Evolutionary conservation across 1,139 yeast genomes (phyloP).

Genomic region (Yamadazyma friedrichii): DNA sequence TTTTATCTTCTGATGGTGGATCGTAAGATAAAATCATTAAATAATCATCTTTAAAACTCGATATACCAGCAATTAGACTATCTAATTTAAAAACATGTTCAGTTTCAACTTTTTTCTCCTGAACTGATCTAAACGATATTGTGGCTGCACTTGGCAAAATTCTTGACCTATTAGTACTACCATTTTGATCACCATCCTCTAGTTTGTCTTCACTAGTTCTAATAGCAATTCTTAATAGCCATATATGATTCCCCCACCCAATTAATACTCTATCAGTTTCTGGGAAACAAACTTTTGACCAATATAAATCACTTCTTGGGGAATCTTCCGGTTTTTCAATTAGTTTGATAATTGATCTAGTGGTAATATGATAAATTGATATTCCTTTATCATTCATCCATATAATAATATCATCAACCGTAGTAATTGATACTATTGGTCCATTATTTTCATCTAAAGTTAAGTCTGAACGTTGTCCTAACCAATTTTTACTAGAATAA

Average conservation of each 20-base stretch:
- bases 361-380: constrained; percentile 50
- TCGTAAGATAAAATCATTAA: constrained; percentile 59
- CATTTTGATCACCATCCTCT: constrained; percentile 4
- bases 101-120: constrained; percentile 56
- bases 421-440: constrained; percentile 66
- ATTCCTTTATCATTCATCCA: constrained; percentile 91
- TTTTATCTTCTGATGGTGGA: constrained; percentile 33
- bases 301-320: constrained; percentile 76
- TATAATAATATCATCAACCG: constrained; percentile 60
- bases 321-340: constrained; percentile 59
- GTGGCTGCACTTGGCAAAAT: constrained; percentile 69
- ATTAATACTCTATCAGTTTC: constrained; percentile 69
- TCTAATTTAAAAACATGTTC: constrained; percentile 59
- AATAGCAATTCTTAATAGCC: constrained; percentile 61
- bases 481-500: constrained; percentile 78
- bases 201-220: constrained; percentile 16
- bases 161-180: constrained; percentile 24
- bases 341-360: constrained; percentile 44
- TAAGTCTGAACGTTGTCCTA: constrained; percentile 74
- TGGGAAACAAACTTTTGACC: constrained; percentile 74
- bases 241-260: constrained; percentile 82
- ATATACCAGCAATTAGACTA: constrained; percentile 72
- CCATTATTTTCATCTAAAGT: constrained; percentile 62
- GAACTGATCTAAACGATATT: constrained; percentile 52
- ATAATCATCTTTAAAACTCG: constrained; percentile 67